A percentile compares a stretch with the other conserved stretches of the same genome.
Conservation (phyloP, 192 early-diverging fungal species). For the Geranomyces michiganensis region DNA sequence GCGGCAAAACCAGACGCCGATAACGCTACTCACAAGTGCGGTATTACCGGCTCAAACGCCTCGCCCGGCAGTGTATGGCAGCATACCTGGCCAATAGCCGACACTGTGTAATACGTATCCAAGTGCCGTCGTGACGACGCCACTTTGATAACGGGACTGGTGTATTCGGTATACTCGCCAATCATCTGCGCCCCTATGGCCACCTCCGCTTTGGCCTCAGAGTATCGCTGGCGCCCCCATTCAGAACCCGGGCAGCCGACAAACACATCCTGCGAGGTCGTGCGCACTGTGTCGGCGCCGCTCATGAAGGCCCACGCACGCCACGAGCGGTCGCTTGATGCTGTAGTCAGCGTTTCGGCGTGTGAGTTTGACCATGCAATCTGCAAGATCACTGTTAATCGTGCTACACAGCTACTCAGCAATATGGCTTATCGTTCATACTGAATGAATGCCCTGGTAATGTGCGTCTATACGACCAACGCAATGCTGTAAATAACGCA, state of each 20-base stretch:
- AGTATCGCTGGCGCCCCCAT: conserved; percentile 31
- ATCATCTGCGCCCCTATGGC: conserved; percentile 43
- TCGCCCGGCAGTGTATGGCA: conserved; percentile 40
- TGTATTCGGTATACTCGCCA: conserved; percentile 33
- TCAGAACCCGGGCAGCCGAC: conserved; percentile 52
- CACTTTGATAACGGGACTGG: conserved; percentile 39
- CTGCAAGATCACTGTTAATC: no score
- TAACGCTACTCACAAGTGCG: conserved; percentile 34
- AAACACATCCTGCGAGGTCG: conserved; percentile 35
- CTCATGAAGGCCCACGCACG: conserved; percentile 55
- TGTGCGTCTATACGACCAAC: conserved; percentile 58
- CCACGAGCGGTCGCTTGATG: conserved; percentile 58
- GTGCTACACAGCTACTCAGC: no score
- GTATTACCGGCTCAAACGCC: conserved; percentile 36
- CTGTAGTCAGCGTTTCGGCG: conserved; percentile 64
- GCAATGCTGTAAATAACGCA: conserved; percentile 58
- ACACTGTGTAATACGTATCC: conserved; percentile 51
- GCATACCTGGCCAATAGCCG: conserved; percentile 40
- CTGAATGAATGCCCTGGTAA: conserved; percentile 49
- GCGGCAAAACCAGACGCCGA: background rate
- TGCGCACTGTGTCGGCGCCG: conserved; percentile 22
- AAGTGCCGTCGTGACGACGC: conserved; percentile 31
- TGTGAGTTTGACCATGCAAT: conserved; percentile 73
- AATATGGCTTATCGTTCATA: conserved; percentile 16
- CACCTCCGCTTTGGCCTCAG: conserved; percentile 7